These are phyloP conservation scores for Chalciporus sphaerocephalus DNA, from an alignment of 768 basidiomycete genomes.

Conservation along the genomic window DNA sequence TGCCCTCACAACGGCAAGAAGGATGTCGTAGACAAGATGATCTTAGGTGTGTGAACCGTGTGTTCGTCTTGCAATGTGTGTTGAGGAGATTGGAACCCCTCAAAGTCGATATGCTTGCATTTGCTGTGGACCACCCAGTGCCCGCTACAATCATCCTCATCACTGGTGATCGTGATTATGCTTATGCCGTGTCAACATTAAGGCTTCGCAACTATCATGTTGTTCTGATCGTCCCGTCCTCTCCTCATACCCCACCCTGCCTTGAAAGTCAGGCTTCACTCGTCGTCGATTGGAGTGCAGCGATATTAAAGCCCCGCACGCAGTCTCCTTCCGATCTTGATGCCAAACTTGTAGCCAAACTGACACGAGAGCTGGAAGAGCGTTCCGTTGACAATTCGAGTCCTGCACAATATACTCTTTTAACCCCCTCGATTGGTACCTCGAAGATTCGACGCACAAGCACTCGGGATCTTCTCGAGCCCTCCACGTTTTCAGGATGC, in stretches of 20 bases:
- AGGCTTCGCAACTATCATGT: conserved; percentile 51
- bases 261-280: conserved; percentile 53
- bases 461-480: conserved; percentile 24
- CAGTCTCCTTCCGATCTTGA: conserved; percentile 28
- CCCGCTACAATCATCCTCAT: conserved; percentile 58
- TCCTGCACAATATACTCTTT: not conserved
- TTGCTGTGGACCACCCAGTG: conserved; percentile 57
- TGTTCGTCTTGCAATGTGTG: not conserved
- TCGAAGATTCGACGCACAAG: conserved; percentile 14
- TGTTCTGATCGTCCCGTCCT: conserved; percentile 43
- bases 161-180: conserved; percentile 63
- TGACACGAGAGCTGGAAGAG: conserved; percentile 22
- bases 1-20: conserved; percentile 33
- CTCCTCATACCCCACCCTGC: conserved; percentile 37
- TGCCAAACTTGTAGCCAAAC: conserved; percentile 14
- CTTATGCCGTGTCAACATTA: conserved; percentile 57
- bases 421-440: conserved; percentile 1
- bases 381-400: conserved; percentile 14
- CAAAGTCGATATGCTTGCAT: conserved; percentile 62
- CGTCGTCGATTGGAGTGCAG: conserved; percentile 47
- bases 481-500: conserved; percentile 10
- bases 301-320: conserved; percentile 33
- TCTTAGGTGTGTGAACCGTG: conserved; percentile 34
- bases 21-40: conserved; percentile 45
- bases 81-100: conserved; percentile 4